phyloP scores from a whole-genome alignment of 2,329 filamentous ascomycete genomes.

The Cordyceps javanica region DNA sequence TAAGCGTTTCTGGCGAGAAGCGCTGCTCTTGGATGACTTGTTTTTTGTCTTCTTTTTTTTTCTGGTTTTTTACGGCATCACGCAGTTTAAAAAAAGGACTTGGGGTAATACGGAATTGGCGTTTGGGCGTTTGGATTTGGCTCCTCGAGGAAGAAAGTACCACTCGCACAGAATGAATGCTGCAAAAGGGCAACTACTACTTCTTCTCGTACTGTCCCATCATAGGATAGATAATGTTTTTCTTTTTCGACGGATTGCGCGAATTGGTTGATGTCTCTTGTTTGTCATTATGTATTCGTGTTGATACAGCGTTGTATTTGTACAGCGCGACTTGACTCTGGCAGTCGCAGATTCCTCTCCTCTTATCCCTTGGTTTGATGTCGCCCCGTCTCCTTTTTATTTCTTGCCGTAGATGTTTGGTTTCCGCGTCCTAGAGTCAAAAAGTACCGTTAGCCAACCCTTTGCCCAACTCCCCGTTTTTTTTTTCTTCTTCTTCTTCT shows the following conservation, averaged over 20 bases:
- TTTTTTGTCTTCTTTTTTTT: neutral
- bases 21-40: neutral
- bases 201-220: neutral
- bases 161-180: neutral
- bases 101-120: conserved; percentile 14
- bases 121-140: conserved; percentile 14
- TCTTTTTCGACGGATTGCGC: neutral
- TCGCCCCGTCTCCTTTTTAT: neutral
- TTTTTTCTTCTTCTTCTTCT: too few species aligned
- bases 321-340: conserved; percentile 20
- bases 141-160: neutral
- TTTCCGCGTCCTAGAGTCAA: conserved; percentile 45
- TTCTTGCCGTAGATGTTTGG: conserved; percentile 44
- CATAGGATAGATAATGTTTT: neutral
- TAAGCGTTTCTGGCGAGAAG: too few species aligned
- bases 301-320: conserved; percentile 25
- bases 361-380: neutral
- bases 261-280: neutral
- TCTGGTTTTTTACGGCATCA: conserved; percentile 2
- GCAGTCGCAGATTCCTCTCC: neutral
- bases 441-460: neutral
- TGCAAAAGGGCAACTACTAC: neutral
- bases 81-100: conserved; percentile 8
- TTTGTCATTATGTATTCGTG: conserved; percentile 14
- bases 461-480: too few species aligned